Evolutionary conservation across 192 early-diverging fungal species (phyloP).

Genomic region (Umbelopsis ramanniana): DNA sequence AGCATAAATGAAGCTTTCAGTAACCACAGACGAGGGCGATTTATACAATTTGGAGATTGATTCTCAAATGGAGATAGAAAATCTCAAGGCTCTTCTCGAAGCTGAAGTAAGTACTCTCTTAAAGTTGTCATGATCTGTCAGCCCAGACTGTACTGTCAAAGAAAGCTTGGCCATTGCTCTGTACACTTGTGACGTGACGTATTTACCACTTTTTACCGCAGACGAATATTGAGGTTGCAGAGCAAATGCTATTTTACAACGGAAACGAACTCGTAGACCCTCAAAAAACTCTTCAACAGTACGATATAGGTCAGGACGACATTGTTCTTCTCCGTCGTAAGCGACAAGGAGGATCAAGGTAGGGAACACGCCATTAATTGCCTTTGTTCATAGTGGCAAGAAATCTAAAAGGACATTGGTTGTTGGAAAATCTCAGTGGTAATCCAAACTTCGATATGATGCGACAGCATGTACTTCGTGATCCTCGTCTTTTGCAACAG

Average conservation of each 20-base stretch:
- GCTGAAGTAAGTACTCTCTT: slow-evolving; percentile 59
- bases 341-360: slow-evolving; percentile 18
- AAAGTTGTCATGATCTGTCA: slow-evolving; percentile 12
- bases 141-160: not conserved
- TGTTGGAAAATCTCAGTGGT: not conserved
- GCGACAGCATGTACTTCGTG: slow-evolving; percentile 65
- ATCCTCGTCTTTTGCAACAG: slow-evolving; percentile 61
- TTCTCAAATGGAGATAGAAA: slow-evolving; percentile 74
- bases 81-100: slow-evolving; percentile 85
- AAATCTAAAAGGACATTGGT: not conserved
- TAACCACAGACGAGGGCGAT: slow-evolving; percentile 63
- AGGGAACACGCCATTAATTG: not conserved
- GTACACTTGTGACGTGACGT: not conserved
- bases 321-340: slow-evolving; percentile 66
- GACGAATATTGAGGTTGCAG: slow-evolving; percentile 64
- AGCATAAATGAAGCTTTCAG: slow-evolving; percentile 56
- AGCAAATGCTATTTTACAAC: slow-evolving; percentile 73
- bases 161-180: not conserved
- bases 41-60: slow-evolving; percentile 71
- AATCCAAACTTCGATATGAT: slow-evolving; percentile 46
- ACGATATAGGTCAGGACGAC: slow-evolving; percentile 73
- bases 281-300: slow-evolving; percentile 65
- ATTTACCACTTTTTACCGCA: slow-evolving; percentile 29
- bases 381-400: not conserved
- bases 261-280: slow-evolving; percentile 62